These are phyloP conservation scores for Lactuca saligna DNA, from an alignment of 129 eudicot species.

Conservation along the genomic window DNA sequence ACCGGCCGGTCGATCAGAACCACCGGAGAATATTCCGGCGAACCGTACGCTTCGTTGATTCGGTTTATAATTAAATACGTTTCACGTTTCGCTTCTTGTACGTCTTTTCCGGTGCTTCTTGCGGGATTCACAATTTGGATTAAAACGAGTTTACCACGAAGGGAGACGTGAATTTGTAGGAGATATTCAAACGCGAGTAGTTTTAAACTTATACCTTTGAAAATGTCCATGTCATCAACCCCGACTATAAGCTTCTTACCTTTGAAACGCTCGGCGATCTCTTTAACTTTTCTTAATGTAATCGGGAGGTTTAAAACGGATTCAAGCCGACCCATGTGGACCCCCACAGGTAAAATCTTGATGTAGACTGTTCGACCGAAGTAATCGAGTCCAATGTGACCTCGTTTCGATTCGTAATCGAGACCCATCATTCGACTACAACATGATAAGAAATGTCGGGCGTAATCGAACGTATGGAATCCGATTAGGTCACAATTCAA, in stretches of 20 bases:
- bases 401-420: constrained; percentile 80
- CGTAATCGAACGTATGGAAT: constrained; percentile 87
- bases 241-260: constrained; percentile 77
- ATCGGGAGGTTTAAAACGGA: constrained; percentile 61
- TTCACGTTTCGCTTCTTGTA: constrained; percentile 73
- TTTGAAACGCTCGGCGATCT: constrained; percentile 55
- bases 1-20: constrained; percentile 69
- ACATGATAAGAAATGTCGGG: constrained; percentile 83
- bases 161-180: constrained; percentile 34
- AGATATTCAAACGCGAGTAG: constrained; percentile 74
- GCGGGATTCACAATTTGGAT: constrained; percentile 89
- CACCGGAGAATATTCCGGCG: constrained; percentile 57
- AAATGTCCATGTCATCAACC: constrained; percentile 91
- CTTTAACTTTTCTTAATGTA: constrained; percentile 57
- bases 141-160: constrained; percentile 58
- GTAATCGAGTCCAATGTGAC: constrained; percentile 85
- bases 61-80: constrained; percentile 62
- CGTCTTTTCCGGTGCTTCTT: constrained; percentile 82
- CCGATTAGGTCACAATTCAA: constrained; percentile 80
- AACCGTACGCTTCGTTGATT: constrained; percentile 65
- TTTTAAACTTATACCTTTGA: constrained; percentile 82
- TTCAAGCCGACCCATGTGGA: constrained; percentile 74
- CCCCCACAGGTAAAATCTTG: constrained; percentile 77
- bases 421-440: constrained; percentile 86
- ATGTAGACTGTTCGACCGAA: constrained; percentile 83